phyloP scores from a whole-genome alignment of 805 yeast genomes.

The Pichia pseudocactophila region DNA sequence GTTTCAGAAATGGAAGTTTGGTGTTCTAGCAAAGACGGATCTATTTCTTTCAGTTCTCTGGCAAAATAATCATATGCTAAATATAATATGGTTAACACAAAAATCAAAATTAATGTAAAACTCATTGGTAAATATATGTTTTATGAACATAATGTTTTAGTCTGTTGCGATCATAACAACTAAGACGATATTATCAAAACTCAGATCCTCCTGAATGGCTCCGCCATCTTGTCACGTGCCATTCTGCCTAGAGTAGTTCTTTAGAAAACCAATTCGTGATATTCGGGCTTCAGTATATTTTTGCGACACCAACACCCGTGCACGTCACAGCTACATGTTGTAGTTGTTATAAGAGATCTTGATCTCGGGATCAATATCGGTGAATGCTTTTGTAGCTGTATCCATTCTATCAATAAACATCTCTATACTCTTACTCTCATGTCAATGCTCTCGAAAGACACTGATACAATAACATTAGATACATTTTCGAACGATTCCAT shows the following conservation, averaged over 20 bases:
- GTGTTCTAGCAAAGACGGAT: conserved; percentile 44
- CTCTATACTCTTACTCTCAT: not conserved
- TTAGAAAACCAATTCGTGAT: too few relatives aligned
- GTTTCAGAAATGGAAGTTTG: conserved; percentile 63
- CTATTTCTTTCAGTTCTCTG: conserved; percentile 43
- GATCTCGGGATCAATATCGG: not conserved
- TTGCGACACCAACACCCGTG: too few relatives aligned
- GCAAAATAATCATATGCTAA: conserved; percentile 1
- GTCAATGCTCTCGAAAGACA: conserved; percentile 25
- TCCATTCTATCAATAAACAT: not conserved
- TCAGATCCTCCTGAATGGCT: too few relatives aligned
- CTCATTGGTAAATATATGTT: too few relatives aligned
- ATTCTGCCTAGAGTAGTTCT: too few relatives aligned
- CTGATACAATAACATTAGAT: conserved; percentile 29
- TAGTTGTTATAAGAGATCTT: too few relatives aligned
- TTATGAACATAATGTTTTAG: too few relatives aligned
- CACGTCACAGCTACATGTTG: too few relatives aligned
- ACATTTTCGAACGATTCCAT: conserved; percentile 62
- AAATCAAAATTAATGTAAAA: not conserved
- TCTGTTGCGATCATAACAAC: too few relatives aligned
- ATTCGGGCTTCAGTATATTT: too few relatives aligned
- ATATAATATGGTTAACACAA: conserved; percentile 7
- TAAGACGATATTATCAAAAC: too few relatives aligned
- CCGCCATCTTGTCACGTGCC: too few relatives aligned
- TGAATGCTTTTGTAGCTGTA: not conserved